Percentiles rank a stretch among this genome's conserved stretches.
These are phyloP conservation scores for Apiospora marii DNA, from an alignment of 2,329 filamentous ascomycete genomes.

Conservation along the genomic window DNA sequence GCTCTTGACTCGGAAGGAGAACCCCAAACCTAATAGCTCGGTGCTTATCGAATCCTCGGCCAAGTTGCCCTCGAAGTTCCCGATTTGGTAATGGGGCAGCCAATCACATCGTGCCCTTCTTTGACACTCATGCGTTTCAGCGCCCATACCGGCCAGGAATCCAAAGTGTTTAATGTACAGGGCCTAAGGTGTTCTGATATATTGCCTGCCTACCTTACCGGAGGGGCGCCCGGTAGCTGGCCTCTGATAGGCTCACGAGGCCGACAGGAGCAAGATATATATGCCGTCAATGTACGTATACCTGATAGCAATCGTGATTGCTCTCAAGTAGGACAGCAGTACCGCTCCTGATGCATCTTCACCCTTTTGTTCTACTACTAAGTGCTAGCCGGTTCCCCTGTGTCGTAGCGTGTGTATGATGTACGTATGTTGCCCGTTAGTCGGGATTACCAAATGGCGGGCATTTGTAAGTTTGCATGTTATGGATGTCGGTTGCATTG, in stretches of 20 bases:
- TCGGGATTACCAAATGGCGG: conserved; percentile 5
- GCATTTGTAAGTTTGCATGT: not conserved
- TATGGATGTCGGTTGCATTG: not conserved
- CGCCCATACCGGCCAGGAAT: conserved; percentile 11
- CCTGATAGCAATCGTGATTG: not conserved
- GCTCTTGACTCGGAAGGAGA: conserved; percentile 13
- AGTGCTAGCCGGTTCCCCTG: not conserved
- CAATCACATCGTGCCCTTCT: not conserved
- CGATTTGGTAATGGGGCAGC: conserved; percentile 9
- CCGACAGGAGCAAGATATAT: not conserved
- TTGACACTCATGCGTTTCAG: conserved; percentile 7
- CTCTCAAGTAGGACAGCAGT: conserved; percentile 2
- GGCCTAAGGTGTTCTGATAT: not conserved
- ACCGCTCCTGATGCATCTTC: not conserved
- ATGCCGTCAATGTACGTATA: not conserved
- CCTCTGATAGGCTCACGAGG: not conserved
- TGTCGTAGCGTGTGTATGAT: not conserved
- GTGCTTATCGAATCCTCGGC: not conserved
- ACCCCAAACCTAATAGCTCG: conserved; percentile 13
- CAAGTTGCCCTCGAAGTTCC: not conserved
- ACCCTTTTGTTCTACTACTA: not conserved
- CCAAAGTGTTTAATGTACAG: not conserved
- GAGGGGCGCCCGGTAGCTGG: not conserved
- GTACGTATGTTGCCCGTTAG: not conserved
- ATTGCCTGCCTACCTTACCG: not conserved